These are phyloP conservation scores for Byssothecium circinans DNA, from an alignment of 2,329 filamentous ascomycete genomes.

Conservation along the genomic window DNA sequence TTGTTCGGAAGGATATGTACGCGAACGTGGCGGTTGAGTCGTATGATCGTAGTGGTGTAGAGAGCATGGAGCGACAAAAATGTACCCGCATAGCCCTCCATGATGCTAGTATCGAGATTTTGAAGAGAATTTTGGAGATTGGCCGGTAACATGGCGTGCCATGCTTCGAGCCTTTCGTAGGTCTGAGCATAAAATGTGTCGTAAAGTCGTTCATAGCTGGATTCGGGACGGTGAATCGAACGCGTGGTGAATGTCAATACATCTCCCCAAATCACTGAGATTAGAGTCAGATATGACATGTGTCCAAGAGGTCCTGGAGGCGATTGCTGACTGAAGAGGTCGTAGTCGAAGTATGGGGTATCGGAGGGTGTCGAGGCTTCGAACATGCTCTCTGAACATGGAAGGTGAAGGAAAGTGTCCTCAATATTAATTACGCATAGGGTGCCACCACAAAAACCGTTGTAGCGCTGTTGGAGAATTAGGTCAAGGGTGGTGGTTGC, in stretches of 20 bases:
- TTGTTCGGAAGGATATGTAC: slow-evolving; percentile 28
- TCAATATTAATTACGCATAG: slow-evolving; percentile 61
- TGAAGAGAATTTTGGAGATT: slow-evolving; percentile 57
- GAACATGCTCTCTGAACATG: slow-evolving; percentile 62
- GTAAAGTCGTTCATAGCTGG: slow-evolving; percentile 50
- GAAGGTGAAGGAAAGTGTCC: slow-evolving; percentile 68
- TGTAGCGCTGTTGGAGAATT: slow-evolving; percentile 54
- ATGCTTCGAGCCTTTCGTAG: slow-evolving; percentile 57
- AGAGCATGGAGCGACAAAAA: slow-evolving; percentile 68
- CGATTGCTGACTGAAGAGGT: slow-evolving; percentile 45
- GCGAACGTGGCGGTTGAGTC: slow-evolving; percentile 62
- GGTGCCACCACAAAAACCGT: slow-evolving; percentile 57
- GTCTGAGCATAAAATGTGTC: slow-evolving; percentile 58
- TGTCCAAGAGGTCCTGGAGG: slow-evolving; percentile 44
- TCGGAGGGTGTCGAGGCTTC: slow-evolving; percentile 61
- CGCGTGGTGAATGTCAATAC: slow-evolving; percentile 63
- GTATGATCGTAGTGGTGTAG: slow-evolving; percentile 66
- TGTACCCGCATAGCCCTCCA: slow-evolving; percentile 57
- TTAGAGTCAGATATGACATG: slow-evolving; percentile 64
- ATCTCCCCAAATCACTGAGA: slow-evolving; percentile 67
- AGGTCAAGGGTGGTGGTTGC: slow-evolving; percentile 35
- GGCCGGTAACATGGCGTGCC: slow-evolving; percentile 60
- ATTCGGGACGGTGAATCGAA: slow-evolving; percentile 48
- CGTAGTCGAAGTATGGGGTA: slow-evolving; percentile 63
- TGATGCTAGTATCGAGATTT: slow-evolving; percentile 61